These are phyloP conservation scores for Epicoccum nigrum DNA, from an alignment of 2,329 filamentous ascomycete genomes.

Conservation along the genomic window DNA sequence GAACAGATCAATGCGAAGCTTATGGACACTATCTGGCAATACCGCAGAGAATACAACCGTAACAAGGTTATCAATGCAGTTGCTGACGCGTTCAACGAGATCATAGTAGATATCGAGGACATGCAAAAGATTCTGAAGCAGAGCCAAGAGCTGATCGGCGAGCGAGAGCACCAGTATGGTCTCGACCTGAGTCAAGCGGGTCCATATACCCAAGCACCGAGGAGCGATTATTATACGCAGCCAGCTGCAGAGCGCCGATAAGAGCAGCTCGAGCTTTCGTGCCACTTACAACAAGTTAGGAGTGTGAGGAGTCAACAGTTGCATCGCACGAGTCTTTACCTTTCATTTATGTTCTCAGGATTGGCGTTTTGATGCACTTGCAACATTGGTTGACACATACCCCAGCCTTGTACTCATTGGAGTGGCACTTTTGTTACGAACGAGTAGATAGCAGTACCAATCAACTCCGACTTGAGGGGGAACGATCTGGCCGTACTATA, in stretches of 20 bases:
- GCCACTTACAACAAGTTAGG: neutral
- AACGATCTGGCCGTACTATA: neutral
- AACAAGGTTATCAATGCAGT: conserved; percentile 71
- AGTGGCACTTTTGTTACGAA: neutral
- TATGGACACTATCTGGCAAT: conserved; percentile 89
- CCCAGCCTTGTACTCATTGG: conserved; percentile 9
- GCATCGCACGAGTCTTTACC: conserved; percentile 4
- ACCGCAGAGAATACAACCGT: conserved; percentile 82
- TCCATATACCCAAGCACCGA: conserved; percentile 9
- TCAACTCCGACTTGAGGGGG: neutral
- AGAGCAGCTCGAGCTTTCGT: no score
- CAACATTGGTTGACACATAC: conserved; percentile 19
- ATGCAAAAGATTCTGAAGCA: conserved; percentile 53
- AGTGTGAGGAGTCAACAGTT: neutral
- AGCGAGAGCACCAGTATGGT: conserved; percentile 12
- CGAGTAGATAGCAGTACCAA: conserved; percentile 2
- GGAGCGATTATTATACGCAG: conserved; percentile 10
- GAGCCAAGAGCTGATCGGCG: conserved; percentile 45
- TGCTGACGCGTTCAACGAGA: conserved; percentile 74
- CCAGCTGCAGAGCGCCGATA: neutral
- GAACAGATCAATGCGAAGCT: conserved; percentile 90
- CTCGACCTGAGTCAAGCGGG: conserved; percentile 12
- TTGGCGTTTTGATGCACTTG: conserved; percentile 13
- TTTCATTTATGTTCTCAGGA: conserved; percentile 6
- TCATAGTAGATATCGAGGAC: conserved; percentile 70